Conservation (phyloP, 1,284 basidiomycete species). For the Naganishia sp. region DNA sequence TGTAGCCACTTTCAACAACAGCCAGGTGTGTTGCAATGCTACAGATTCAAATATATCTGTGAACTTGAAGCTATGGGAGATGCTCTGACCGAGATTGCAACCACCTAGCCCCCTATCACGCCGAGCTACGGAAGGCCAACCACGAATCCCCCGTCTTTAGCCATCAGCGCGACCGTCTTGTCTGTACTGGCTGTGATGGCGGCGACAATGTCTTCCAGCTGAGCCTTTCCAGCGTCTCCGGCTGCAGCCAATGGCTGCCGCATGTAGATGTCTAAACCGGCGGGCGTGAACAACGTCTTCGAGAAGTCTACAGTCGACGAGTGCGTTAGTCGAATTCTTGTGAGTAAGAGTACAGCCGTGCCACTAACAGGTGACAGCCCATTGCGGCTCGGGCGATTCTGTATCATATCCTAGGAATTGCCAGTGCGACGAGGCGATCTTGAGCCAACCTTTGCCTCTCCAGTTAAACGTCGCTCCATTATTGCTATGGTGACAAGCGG, state of each 20-base stretch:
- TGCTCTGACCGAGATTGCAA: too few species aligned
- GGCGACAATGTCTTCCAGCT: neutral
- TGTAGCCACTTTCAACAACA: too few species aligned
- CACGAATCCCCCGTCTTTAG: slow-evolving; percentile 13
- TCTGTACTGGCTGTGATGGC: slow-evolving; percentile 2
- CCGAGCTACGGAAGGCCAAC: neutral
- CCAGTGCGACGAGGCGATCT: slow-evolving; percentile 58
- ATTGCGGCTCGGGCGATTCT: slow-evolving; percentile 44
- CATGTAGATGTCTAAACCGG: slow-evolving; percentile 59
- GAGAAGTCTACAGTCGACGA: slow-evolving; percentile 53
- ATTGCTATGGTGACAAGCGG: slow-evolving; percentile 32
- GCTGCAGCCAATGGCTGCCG: slow-evolving; percentile 35
- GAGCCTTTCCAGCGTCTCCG: slow-evolving; percentile 18
- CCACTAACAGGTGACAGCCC: slow-evolving; percentile 57
- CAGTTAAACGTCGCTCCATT: slow-evolving; percentile 56
- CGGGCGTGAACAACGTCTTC: slow-evolving; percentile 60
- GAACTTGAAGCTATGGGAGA: too few species aligned
- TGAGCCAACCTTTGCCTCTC: slow-evolving; percentile 57
- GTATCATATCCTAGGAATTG: slow-evolving; percentile 57
- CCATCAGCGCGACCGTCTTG: slow-evolving; percentile 4
- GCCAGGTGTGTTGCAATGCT: too few species aligned
- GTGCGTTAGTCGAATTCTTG: neutral
- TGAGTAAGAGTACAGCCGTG: neutral
- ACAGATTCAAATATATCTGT: too few species aligned
- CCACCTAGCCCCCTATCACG: too few species aligned